Evolutionary conservation across 2,329 filamentous ascomycete species (phyloP).

Genomic region (Neopestalotiopsis sp.): DNA sequence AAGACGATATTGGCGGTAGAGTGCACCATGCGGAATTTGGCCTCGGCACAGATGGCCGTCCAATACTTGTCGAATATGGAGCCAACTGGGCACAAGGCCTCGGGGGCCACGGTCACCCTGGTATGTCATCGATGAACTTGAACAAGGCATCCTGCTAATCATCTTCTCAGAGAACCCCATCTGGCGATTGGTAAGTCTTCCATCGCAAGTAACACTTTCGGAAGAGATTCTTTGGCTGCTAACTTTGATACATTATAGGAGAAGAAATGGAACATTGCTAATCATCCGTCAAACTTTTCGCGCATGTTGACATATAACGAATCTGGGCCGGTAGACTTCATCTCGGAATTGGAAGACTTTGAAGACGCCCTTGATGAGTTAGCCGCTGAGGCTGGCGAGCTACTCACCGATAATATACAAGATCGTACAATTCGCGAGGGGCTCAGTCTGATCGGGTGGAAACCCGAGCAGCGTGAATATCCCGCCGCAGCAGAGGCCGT

Average conservation of each 20-base stretch:
- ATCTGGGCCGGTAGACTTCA: neutral
- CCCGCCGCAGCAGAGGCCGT: slow-evolving; percentile 53
- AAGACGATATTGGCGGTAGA: slow-evolving; percentile 66
- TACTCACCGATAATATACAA: slow-evolving; percentile 65
- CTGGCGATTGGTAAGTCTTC: neutral
- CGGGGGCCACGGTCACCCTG: slow-evolving; percentile 18
- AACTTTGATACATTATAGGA: neutral
- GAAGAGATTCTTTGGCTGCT: neutral
- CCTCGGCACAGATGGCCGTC: slow-evolving; percentile 50
- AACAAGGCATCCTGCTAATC: neutral
- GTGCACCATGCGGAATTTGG: slow-evolving; percentile 65
- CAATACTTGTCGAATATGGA: slow-evolving; percentile 67
- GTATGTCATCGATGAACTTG: neutral
- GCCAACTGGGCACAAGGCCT: slow-evolving; percentile 65
- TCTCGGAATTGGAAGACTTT: slow-evolving; percentile 43
- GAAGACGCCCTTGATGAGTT: slow-evolving; percentile 50
- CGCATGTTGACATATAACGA: neutral
- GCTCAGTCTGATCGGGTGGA: slow-evolving; percentile 66
- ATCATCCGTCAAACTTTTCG: neutral
- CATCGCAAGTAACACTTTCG: neutral
- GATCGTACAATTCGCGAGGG: slow-evolving; percentile 66
- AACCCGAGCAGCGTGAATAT: slow-evolving; percentile 59
- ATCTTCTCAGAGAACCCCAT: neutral
- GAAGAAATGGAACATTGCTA: neutral
- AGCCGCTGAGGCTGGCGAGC: slow-evolving; percentile 58